Evolutionary conservation across 2,329 filamentous ascomycete genomes (phyloP), one percentile per base, ranked within the genome.

Genomic region (Aphanoascus verrucosus): DNA sequence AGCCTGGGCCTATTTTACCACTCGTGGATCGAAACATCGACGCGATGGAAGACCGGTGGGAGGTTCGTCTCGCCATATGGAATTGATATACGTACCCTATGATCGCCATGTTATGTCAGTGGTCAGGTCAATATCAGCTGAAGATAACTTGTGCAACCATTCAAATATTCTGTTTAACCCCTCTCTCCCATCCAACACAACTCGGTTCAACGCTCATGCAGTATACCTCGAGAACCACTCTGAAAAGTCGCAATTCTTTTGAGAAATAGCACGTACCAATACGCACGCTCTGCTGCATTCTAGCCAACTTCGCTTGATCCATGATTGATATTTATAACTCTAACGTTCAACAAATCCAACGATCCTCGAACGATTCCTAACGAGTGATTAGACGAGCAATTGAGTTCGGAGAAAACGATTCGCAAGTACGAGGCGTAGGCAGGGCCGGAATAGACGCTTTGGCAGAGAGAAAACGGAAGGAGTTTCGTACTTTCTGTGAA

Each of bases 281-380:
- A 71, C 80, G 78, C 69, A 80, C 79, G 65, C 77, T 79, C 73
- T 77, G 75, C 73, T 83, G 80, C 77, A 83, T 79, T 70, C 73
- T 79, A 69, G 78, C 79, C 67, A 83, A 72, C 77, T 83, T 83
- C 70, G 79, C 79, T 67, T 77, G 74, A 78, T 83, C 80, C 80
- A 83, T 82, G 64, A 65, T 77, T 42, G 12, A 38, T 44, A 6
- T 19, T 44, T 48, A 31, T 53, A 34, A 6, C 8, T 35, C 31
- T 42, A 42, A 17, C 35, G 47, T 52, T 38, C 32, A 46, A 52
- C 32, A 20, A 46, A 51, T 23, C 49, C 28, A 34, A n/a, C 41
- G 40, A 32, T 20, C 15, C 37, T 37, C n/a, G 40, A 53, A 42
- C 44, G 17, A 42, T 32, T 20, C 38, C 20, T 19, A 42, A 47